phyloP scores from a whole-genome alignment of 371 early-diverging fungal genomes.

The Conidiobolus incongruus region DNA sequence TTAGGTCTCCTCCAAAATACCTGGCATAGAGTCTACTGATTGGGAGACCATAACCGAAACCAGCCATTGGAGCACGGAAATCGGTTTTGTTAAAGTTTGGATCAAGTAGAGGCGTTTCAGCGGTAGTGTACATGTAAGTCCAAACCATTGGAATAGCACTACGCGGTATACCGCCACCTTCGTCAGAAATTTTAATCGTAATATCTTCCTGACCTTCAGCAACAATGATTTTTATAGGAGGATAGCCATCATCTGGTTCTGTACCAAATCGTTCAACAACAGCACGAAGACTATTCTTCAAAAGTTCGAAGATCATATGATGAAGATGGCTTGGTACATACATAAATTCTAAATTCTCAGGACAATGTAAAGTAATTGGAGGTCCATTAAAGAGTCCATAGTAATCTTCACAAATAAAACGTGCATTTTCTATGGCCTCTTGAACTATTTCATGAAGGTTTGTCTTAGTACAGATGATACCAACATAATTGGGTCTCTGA shows the following conservation, averaged over 20 bases:
- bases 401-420: constrained; percentile 77
- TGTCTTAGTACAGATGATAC: constrained; percentile 85
- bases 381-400: constrained; percentile 71
- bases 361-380: constrained; percentile 55
- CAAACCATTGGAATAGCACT: constrained; percentile 77
- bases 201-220: constrained; percentile 93
- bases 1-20: constrained; percentile 90
- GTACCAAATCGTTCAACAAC: constrained; percentile 77
- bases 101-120: constrained; percentile 64
- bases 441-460: constrained; percentile 47
- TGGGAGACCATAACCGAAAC: constrained; percentile 93
- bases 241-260: constrained; percentile 65
- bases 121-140: constrained; percentile 96
- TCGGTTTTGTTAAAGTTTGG: constrained; percentile 65
- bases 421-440: constrained; percentile 83
- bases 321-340: constrained; percentile 89
- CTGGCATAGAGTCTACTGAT: constrained; percentile 69
- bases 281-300: constrained; percentile 88
- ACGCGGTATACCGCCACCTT: constrained; percentile 87
- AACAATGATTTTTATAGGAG: constrained; percentile 76
- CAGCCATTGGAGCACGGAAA: constrained; percentile 92
- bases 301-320: constrained; percentile 93
- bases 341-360: constrained; percentile 78
- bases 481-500: constrained; percentile 54
- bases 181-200: constrained; percentile 88